Conservation (phyloP, 768 basidiomycete species). For the Porpolomopsis calyptriformis region DNA sequence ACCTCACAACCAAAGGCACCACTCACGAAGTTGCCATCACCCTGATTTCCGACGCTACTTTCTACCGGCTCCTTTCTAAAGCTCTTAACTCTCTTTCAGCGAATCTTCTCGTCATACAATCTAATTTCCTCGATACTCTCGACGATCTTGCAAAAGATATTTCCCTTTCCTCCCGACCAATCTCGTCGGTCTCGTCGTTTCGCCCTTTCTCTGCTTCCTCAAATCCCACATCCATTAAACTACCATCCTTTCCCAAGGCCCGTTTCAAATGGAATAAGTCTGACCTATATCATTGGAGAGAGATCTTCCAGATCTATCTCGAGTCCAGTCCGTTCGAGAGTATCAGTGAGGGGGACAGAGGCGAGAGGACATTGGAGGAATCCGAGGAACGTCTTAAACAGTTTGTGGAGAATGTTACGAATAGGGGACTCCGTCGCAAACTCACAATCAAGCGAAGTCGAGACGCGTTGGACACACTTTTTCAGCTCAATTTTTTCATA, state of each 20-base stretch:
- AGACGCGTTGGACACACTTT: conserved; percentile 56
- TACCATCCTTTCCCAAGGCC: conserved; percentile 8
- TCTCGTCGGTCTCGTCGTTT: conserved; percentile 31
- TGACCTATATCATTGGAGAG: conserved; percentile 82
- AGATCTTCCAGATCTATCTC: conserved; percentile 80
- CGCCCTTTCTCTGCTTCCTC: conserved; percentile 35
- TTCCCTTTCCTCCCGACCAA: conserved; percentile 31
- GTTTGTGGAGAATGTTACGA: conserved; percentile 51
- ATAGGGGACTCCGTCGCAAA: conserved; percentile 43
- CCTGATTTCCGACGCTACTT: conserved; percentile 67
- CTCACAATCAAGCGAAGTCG: conserved; percentile 48
- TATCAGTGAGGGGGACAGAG: conserved; percentile 48
- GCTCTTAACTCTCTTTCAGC: conserved; percentile 42
- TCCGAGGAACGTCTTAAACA: conserved; percentile 52
- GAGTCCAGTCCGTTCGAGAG: conserved; percentile 82
- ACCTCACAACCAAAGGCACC: conserved; percentile 1
- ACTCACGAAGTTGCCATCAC: conserved; percentile 62
- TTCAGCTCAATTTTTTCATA: conserved; percentile 67
- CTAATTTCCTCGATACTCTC: conserved; percentile 37
- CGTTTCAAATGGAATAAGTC: conserved; percentile 21
- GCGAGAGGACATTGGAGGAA: conserved; percentile 61
- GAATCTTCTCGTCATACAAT: conserved; percentile 41
- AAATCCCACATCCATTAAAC: conserved; percentile 25
- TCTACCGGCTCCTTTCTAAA: conserved; percentile 64
- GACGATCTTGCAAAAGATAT: conserved; percentile 28